phyloP scores from a whole-genome alignment of 2,329 filamentous ascomycete species.

The Pseudogymnoascus sp. region DNA sequence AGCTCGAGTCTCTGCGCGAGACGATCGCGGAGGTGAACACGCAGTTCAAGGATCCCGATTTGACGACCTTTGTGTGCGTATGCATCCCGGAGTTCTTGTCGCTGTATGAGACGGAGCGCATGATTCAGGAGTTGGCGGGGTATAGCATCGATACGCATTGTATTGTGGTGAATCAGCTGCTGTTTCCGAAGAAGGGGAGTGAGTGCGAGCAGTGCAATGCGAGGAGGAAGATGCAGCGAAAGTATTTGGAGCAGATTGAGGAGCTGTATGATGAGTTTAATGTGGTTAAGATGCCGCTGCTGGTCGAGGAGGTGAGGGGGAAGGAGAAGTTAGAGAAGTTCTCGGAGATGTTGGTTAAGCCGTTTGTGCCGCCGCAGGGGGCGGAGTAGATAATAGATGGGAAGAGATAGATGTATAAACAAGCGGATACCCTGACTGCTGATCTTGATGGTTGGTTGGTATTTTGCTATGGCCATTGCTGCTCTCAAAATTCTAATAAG shows the following conservation, averaged over 20 bases:
- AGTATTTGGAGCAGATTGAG: constrained; percentile 97
- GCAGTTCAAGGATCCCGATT: constrained; percentile 93
- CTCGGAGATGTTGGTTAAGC: constrained; percentile 74
- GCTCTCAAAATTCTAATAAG: background rate
- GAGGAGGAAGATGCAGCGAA: constrained; percentile 96
- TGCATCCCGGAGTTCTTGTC: constrained; percentile 97
- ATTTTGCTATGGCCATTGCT: background rate
- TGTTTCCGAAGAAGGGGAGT: constrained; percentile 82
- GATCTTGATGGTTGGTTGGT: background rate
- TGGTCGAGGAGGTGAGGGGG: constrained; percentile 92
- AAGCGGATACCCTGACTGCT: constrained; percentile 10
- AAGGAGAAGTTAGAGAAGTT: constrained; percentile 92
- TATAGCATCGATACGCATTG: constrained; percentile 95
- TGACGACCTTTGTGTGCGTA: constrained; percentile 96
- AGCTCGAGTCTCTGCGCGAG: constrained; percentile 87
- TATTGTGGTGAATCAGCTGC: constrained; percentile 95
- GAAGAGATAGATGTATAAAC: constrained; percentile 10
- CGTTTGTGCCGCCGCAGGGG: constrained; percentile 59
- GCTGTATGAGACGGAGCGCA: constrained; percentile 96
- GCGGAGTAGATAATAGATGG: constrained; percentile 25
- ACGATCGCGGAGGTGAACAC: constrained; percentile 95
- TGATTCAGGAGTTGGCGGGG: constrained; percentile 94
- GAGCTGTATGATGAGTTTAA: constrained; percentile 99
- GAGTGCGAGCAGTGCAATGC: constrained; percentile 94
- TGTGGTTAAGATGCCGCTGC: constrained; percentile 93